Percentiles rank a stretch among this genome's conserved stretches.
Conservation (phyloP, 2,329 filamentous ascomycete species). For the Scopulariopsis brevicaulis region DNA sequence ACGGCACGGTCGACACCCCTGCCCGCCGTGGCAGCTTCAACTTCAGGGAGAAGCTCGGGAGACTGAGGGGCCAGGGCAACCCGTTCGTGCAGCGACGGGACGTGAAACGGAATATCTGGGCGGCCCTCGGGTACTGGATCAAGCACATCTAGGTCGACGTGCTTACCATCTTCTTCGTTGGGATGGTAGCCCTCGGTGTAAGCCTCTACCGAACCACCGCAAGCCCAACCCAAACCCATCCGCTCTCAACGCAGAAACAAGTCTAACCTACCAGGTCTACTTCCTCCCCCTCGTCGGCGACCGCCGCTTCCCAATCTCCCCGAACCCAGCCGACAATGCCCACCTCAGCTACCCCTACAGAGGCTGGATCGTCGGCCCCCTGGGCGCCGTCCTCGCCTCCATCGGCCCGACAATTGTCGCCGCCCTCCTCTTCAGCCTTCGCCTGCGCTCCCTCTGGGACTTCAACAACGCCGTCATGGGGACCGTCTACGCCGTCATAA, state of each 20-base stretch:
- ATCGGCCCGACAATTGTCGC: constrained; percentile 44
- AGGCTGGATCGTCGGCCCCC: constrained; percentile 50
- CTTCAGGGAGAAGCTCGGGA: background rate
- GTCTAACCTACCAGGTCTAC: background rate
- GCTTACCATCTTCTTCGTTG: constrained; percentile 44
- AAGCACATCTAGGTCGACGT: constrained; percentile 47
- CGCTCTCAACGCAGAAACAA: background rate
- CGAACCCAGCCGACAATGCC: constrained; percentile 31
- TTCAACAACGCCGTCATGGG: constrained; percentile 52
- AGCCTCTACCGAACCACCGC: constrained; percentile 12
- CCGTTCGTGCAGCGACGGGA: background rate
- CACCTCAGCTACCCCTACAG: constrained; percentile 55
- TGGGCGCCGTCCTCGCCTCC: constrained; percentile 43
- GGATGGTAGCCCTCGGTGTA: constrained; percentile 56
- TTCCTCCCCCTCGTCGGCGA: constrained; percentile 26
- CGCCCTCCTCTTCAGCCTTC: constrained; percentile 45
- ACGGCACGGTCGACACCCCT: background rate
- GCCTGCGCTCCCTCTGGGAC: constrained; percentile 46
- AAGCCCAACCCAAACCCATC: background rate
- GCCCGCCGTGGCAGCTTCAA: background rate
- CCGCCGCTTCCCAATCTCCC: constrained; percentile 52
- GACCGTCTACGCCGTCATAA: constrained; percentile 45
- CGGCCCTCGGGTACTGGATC: constrained; percentile 31
- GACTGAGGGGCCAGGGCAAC: background rate
- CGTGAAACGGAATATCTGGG: background rate